Evolutionary conservation across 2,329 filamentous ascomycete genomes (phyloP), one percentile per base, ranked within the genome.

Genomic region (Pezicula carpinea): DNA sequence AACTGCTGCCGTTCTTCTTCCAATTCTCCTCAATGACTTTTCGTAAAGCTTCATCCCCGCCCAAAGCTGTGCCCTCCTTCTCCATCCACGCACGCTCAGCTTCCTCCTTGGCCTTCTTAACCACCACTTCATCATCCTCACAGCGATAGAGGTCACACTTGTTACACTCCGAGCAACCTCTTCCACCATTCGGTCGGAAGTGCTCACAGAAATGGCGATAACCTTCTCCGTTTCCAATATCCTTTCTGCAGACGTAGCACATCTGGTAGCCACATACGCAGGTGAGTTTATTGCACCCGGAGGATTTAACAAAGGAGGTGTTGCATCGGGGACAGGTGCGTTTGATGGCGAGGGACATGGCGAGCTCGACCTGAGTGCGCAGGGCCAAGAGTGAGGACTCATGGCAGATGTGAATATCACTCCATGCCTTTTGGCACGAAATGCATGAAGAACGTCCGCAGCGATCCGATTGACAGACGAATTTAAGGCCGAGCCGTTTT

Each of bases 181-280:
- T 72, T 41, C 91, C 89, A 0, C 86, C 88, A 51, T 87, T 79
- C 8, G 88, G 85, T 7, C 93, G 79, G 65, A 97, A 97, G 68
- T 97, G 93, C 64, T 96, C 87, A 65, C 93, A 99, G 62, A 96
- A 99, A 67, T 99, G 93, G 33, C 82, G 77, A 66, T 99, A 97
- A 1, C 92, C 91, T 64, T 91, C 85, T 3, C 70, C 69, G 42
- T 79, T 72, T 47, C 74, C 71, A 39, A 85, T 80, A 59, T 89
- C 83, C 56, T 85, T 85, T 34, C 93, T 87, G 66, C 93, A 99
- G 39, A 97, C 82, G 62, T 99, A 99, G 66, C 93, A 99, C 92
- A 97, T 97, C 58, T 87, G 86, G 69, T 97, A 97, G 7, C 93
- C 93, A 67, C 93, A 99, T 14, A 90, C 83, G 64, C 93, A 97